Base-by-base conservation (phyloP, 2,329 filamentous ascomycete species). In the Nemania bipapillata region DNA sequence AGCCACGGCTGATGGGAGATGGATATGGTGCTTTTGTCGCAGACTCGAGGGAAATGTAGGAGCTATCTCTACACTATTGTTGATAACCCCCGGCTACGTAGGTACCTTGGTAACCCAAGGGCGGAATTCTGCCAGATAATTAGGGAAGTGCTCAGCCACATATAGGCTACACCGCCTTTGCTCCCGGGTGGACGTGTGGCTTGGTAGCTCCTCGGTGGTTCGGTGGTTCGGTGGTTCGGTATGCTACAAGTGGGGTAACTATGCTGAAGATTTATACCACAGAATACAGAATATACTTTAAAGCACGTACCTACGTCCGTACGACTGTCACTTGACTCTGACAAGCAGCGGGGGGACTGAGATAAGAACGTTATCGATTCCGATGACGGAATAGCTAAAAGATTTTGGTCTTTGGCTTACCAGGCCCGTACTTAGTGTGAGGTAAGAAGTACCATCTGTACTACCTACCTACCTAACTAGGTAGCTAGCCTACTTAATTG, bases 341-440 rank as follows among this genome's bases (percentile, higher is more conserved):
- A 15, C 52, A 30, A 15, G 37, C 61, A 28, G 61, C 40, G 61
- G 61, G 61, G 61, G 30, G 22, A 20, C 8, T n/a, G 40, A 32
- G 26, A 26, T 53, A 53, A 61, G 24, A 47, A 11, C 32, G 49
- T 57, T 67, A 58, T 67, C 58, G 53, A 58, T 54, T 37, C 65
- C 64, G 65, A 68, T 68, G 60, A 60, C 65, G 65, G 59, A 22
- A 55, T 52, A 17, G 8, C 26, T 49, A 40, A 55, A 56, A 54
- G 47, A 61, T 53, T 54, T 47, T 40, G 45, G 63, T 15, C 30
- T 28, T n/a, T 63, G 61, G n/a, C 61, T 63, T 63, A 63, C 61
- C 55, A 30, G 17, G 17, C 5, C 2, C 7, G 6, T 9, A 52
- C 49, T 4, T 17, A 22, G n/a, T 24, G 24, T 11, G n/a, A 47